Base-by-base conservation (phyloP, 2,329 filamentous ascomycete species). In the Sclerotiophoma versabilis region DNA sequence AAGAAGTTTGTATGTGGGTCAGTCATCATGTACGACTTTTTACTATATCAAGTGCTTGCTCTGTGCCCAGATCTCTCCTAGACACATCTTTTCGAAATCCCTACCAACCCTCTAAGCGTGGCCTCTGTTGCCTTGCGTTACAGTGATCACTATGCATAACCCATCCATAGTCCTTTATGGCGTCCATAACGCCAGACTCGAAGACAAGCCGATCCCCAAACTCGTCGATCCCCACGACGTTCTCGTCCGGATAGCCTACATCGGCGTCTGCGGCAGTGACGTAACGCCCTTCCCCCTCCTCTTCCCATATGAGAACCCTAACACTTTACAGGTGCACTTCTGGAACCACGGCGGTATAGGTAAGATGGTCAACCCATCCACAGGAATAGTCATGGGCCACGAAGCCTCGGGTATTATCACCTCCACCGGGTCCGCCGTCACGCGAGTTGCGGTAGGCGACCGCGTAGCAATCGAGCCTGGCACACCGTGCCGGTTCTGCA, bases 291-390 rank as follows among this genome's bases (percentile, higher is more conserved):
- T 49, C 20, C 41, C 32, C 27, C 20, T 4, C 11, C 12, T 15
- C 15, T 5, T 27, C 12, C 12, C n/a, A 48, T 19, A 8, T 5
- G 6, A 22, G 14, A 34, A 9, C n/a, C 8, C 48, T 51, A 48
- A 47, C 54, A 39, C 20, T 20, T 4, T 4, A 23, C 19, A 72
- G 68, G 88, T 97, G 47, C 93, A 97, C 79, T 97, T 97, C 82
- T 97, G 93, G 93, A 90, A 95, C 73, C 88, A 89, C 38, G 93
- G 93, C 65, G 90, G 90, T 79, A 97, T 98, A 72, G 93, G 93
- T 14, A 92, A 92, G 62, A 95, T 39, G 17, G 47, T 69, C 96
- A 91, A 88, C 96, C 65, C 93, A 93, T 29, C 82, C 83, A 63
- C 89, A 82, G 71, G 88, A 91, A 75, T 93, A 74, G 91, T 96